A percentile compares a stretch with the other conserved stretches of the same genome.
Conservation (phyloP, 768 basidiomycete species). For the Leccinum truebloodii region DNA sequence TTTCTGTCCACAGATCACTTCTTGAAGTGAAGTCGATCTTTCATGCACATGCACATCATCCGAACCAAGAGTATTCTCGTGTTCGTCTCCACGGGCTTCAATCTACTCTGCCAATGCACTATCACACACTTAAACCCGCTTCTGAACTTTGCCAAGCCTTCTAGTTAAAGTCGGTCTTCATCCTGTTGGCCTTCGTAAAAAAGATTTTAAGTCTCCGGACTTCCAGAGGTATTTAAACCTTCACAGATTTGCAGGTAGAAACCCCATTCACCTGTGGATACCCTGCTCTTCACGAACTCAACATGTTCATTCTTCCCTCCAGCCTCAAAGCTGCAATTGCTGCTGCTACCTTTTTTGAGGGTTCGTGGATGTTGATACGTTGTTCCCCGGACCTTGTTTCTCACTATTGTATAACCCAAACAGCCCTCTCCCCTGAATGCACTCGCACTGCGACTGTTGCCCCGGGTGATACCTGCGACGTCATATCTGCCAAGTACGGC, state of each 20-base stretch:
- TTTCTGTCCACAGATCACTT: no score
- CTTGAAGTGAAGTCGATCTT: no score
- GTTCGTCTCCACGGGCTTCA: no score
- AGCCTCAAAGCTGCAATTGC: constrained; percentile 13
- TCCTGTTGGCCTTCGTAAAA: not conserved
- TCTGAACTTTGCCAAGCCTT: no score
- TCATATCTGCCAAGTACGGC: constrained; percentile 59
- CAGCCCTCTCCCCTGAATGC: constrained; percentile 39
- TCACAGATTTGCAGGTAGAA: not conserved
- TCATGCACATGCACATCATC: no score
- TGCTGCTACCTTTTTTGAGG: constrained; percentile 13
- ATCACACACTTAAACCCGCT: no score
- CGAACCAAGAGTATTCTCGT: no score
- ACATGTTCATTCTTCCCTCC: constrained; percentile 22
- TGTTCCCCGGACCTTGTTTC: not conserved
- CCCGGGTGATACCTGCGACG: constrained; percentile 59
- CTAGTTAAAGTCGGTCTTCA: not conserved
- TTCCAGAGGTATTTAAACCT: constrained; percentile 20
- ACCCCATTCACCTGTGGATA: not conserved
- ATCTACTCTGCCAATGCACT: no score
- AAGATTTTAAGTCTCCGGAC: not conserved
- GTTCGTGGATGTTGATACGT: constrained; percentile 14
- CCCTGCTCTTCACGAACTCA: not conserved
- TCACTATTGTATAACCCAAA: constrained; percentile 40
- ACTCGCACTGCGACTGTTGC: constrained; percentile 57